Evolutionary conservation across 2,329 filamentous ascomycete genomes (phyloP), one percentile per base, ranked within the genome.

Genomic region (Fonsecaea monophora): DNA sequence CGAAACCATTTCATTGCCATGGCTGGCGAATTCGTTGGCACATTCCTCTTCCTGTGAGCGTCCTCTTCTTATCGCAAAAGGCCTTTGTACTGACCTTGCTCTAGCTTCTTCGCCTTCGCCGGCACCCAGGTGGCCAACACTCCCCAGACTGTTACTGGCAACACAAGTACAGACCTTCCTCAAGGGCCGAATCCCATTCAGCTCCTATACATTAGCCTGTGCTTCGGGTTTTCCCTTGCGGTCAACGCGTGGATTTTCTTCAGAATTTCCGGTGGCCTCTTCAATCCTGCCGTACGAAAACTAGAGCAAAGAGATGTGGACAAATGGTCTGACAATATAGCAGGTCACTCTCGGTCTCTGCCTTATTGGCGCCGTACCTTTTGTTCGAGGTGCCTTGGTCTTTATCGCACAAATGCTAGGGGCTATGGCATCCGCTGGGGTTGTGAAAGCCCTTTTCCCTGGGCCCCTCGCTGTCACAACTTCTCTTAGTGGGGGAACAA

Each of bases 381-480:
- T 82, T 15, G 25, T 85, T 1, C 84, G 87, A 4, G 85, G 82
- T 4, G 68, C 82, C 1, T 71, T 86, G 1, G 81, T 89, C 59
- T 77, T 89, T 59, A 76, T 82, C 4, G 82, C 85, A 1, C 88
- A 91, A 73, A 73, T 90, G 8, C 73, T 87, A 1, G 88, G 79
- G 4, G 85, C 82, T 5, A 88, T 90, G 53, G 82, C 84, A 1
- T 84, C 88, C 1, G 84, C 86, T 0, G 87, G 82, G 18, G 81
- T 90, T 1, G 83, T 86, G 1, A 81, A 83, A 38, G 84, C 80
- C 1, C 78, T 90, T 4, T 81, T 89, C n/a, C 87, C 88, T 0
- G 86, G 85, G 0, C 77, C 80, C 1, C 75, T 89, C 18, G 79
- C 81, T 5, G 87, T 89, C 4, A 78, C 78, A 57, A 90, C 88